phyloP scores from a whole-genome alignment of 305 asterid genomes.

The Petunia hybrid region DNA sequence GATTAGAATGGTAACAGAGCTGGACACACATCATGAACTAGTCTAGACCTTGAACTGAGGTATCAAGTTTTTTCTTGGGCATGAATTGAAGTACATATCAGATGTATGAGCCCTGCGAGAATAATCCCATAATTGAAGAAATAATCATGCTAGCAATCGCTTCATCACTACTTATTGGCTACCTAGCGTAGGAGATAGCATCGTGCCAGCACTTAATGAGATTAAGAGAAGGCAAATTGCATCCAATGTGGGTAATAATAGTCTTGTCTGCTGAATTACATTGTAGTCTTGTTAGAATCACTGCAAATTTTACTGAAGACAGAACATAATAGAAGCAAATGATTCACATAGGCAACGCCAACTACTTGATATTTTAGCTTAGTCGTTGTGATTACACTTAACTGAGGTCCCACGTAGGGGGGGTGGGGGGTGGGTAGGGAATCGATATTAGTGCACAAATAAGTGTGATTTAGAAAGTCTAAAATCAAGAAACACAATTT shows the following conservation, averaged over 20 bases:
- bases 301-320: too few relatives aligned
- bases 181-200: background rate
- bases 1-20: conserved; percentile 26
- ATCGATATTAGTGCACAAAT: background rate
- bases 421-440: too few relatives aligned
- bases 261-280: too few relatives aligned
- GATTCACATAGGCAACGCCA: conserved; percentile 21
- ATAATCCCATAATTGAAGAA: background rate
- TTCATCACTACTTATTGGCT: background rate
- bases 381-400: background rate
- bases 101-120: background rate
- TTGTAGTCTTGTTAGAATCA: too few relatives aligned
- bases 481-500: background rate
- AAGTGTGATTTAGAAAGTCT: background rate
- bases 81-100: background rate
- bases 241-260: too few relatives aligned
- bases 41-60: conserved; percentile 6
- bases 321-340: conserved; percentile 2
- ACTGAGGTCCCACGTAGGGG: too few relatives aligned
- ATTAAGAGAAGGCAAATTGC: background rate
- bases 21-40: conserved; percentile 1
- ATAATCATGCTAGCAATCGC: background rate
- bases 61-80: background rate
- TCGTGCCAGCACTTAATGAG: background rate
- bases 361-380: background rate